phyloP scores from a whole-genome alignment of 148 eudicot species.

The Cornus controversa region DNA sequence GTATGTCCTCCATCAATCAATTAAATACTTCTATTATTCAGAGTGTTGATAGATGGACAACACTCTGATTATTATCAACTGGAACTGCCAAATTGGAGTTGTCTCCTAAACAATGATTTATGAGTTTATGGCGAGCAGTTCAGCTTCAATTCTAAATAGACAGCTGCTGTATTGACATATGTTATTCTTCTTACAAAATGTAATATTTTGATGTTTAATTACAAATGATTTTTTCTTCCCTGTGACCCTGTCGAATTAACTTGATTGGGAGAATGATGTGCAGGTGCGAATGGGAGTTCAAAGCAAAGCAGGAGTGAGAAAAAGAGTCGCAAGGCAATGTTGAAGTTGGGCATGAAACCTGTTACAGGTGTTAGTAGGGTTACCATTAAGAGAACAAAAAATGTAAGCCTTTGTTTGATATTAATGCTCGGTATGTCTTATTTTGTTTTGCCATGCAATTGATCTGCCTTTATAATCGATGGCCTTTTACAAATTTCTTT shows the following conservation, averaged over 20 bases:
- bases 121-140: not conserved
- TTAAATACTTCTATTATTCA: too few species aligned
- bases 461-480: not conserved
- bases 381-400: constrained; percentile 85
- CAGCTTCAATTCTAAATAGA: not conserved
- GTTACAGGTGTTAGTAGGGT: constrained; percentile 82
- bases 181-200: not conserved
- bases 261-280: constrained; percentile 2
- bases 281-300: constrained; percentile 59
- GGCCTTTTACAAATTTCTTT: not conserved
- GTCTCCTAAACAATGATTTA: not conserved
- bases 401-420: constrained; percentile 29
- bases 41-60: not conserved
- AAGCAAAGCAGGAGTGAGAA: constrained; percentile 95
- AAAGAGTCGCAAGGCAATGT: constrained; percentile 92
- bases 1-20: too few species aligned
- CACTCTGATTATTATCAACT: not conserved
- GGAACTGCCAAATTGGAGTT: not conserved
- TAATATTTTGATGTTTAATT: not conserved
- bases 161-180: not conserved
- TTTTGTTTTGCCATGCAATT: not conserved
- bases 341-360: constrained; percentile 92
- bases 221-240: not conserved
- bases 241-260: not conserved
- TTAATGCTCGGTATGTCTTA: too few species aligned